Percentiles rank a stretch among this genome's conserved stretches.
Conservation (phyloP, 2,329 filamentous ascomycete species). For the Domatiomyces catenatus region DNA sequence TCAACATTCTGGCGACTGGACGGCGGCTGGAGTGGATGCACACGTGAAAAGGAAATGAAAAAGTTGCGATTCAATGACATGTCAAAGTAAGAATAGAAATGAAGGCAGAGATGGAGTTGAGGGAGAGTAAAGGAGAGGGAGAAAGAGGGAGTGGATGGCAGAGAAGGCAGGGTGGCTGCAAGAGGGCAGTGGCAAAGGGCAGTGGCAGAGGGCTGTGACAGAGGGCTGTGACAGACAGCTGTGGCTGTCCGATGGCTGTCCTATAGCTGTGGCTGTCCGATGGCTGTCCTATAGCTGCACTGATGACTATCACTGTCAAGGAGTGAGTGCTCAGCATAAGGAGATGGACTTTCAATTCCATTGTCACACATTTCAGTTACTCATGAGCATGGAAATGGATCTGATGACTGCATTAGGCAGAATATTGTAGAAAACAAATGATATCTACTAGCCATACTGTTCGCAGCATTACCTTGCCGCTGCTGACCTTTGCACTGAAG, state of each 20-base stretch:
- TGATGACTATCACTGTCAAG: too few species aligned
- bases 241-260: neutral
- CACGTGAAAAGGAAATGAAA: neutral
- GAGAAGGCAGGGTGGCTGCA: too few species aligned
- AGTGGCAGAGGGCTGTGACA: too few species aligned
- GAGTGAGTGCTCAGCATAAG: neutral
- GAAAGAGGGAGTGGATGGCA: neutral
- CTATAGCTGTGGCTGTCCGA: neutral
- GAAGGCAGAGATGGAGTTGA: too few species aligned
- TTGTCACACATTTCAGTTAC: neutral
- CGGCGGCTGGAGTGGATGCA: neutral
- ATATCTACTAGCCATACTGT: too few species aligned
- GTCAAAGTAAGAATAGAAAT: neutral
- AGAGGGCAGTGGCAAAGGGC: too few species aligned
- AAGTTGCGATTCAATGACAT: neutral
- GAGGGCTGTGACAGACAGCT: too few species aligned
- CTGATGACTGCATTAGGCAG: neutral
- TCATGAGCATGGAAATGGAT: neutral
- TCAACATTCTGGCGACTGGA: neutral
- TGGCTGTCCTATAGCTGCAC: too few species aligned
- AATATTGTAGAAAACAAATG: neutral
- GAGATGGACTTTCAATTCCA: neutral
- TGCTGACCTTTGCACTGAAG: too few species aligned
- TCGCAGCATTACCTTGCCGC: too few species aligned
- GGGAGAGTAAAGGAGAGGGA: too few species aligned